Conservation (phyloP, 108 stramenopile species). For the Conticribra weissflogii region DNA sequence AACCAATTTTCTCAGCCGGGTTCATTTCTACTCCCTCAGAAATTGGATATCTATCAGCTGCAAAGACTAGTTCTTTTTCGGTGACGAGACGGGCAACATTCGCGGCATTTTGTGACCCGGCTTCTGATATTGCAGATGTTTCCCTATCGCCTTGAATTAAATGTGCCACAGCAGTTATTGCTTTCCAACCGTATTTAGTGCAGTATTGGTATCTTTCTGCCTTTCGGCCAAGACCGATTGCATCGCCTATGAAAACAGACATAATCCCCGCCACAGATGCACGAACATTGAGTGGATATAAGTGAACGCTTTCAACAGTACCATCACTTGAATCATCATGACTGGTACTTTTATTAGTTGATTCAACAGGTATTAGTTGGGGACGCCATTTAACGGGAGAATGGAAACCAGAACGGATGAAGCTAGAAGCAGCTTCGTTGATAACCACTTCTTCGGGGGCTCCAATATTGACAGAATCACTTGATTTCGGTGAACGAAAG, state of each 20-base stretch:
- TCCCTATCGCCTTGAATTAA: conserved; percentile 48
- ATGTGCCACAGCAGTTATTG: conserved; percentile 25
- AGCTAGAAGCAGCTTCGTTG: conserved; percentile 47
- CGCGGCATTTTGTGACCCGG: conserved; percentile 30
- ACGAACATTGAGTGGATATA: neutral
- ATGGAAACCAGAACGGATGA: conserved; percentile 50
- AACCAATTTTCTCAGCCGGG: conserved; percentile 4
- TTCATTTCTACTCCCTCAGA: neutral
- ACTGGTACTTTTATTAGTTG: neutral
- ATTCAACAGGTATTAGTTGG: neutral
- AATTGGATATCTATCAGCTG: neutral
- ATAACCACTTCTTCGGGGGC: conserved; percentile 45
- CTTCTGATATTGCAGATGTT: conserved; percentile 30
- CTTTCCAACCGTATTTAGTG: conserved; percentile 29
- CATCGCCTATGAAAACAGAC: conserved; percentile 32
- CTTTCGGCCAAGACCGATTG: conserved; percentile 7
- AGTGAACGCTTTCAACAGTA: neutral
- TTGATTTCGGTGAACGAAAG: conserved; percentile 9
- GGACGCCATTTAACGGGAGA: conserved; percentile 7
- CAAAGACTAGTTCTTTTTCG: conserved; percentile 6
- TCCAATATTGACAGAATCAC: neutral
- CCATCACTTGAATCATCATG: neutral
- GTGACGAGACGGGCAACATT: conserved; percentile 26
- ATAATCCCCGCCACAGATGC: conserved; percentile 39
- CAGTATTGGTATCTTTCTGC: neutral